Base-by-base conservation (phyloP, 805 yeast species). In the Saturnispora quitensis region DNA sequence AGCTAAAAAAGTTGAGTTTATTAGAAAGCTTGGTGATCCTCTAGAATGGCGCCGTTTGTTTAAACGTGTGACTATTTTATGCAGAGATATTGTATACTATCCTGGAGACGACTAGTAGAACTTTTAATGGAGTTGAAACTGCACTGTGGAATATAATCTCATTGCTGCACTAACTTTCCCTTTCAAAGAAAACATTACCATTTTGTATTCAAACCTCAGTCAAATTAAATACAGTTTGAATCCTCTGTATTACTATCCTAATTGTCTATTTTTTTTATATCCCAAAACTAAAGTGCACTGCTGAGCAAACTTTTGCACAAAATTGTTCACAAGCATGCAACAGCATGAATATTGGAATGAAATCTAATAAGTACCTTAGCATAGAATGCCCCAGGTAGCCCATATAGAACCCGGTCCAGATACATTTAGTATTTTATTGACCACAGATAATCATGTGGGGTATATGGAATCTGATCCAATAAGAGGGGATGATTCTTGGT, bases 361-460 rank as follows among this genome's bases (percentile, higher is more conserved):
- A 18, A 25, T 17, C 22, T 18, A 18, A 8, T 8, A 18, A 38
- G 2, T 1, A 17, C 18, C 13, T 38, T 8, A 38, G 17, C 17
- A 18, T 7, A 38, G 22, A 22, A 72, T 70, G 76, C 74, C 73
- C 20, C 68, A 68, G 42, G 73, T 74, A 2, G 62, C 68, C 6
- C 55, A 60, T 18, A 67, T 81, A 4, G 74, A 70, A 2, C 71
- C 69, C 2, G 84, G 81, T 3, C 76, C 76, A 5, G 79, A 87
- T 64, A 88, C 96, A 0, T 78, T 90, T 17, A 71, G 86, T 24
- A 77, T 93, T 18, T 77, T 93, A 33, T 68, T 93, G 33, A 89
- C 99, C 2, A 89, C 98, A 1, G 99, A 93, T 62, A 93, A 93
- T 63, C 99, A 93, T 72, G 96, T 93, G 18, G 99, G 99, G 1